A percentile compares a stretch with the other conserved stretches of the same genome.
Evolutionary conservation across 208 protist genomes (phyloP).

Genomic region (Novymonas esmeraldas): DNA sequence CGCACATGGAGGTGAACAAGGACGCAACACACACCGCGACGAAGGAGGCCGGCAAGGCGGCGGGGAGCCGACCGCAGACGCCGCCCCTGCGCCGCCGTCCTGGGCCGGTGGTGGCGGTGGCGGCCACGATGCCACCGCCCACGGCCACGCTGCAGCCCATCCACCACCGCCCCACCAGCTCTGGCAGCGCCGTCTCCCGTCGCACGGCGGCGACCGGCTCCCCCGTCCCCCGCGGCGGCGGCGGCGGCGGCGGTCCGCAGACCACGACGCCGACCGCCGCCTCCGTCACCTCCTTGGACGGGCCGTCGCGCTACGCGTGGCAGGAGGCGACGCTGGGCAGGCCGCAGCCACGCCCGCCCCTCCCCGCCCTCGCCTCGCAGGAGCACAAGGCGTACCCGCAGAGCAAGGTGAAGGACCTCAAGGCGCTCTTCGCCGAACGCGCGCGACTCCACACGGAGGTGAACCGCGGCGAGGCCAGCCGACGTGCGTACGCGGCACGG

Average conservation of each 20-base stretch:
- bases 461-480: constrained; percentile 57
- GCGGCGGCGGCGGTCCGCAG: neutral
- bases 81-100: neutral
- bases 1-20: constrained; percentile 28
- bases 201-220: neutral
- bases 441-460: constrained; percentile 60
- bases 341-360: constrained; percentile 46
- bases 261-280: neutral
- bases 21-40: neutral
- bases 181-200: neutral
- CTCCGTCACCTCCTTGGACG: neutral
- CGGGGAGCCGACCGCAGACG: neutral
- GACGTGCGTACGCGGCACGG: constrained; percentile 58
- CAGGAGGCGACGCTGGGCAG: constrained; percentile 22
- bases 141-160: constrained; percentile 24
- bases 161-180: neutral
- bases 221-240: neutral
- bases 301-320: constrained; percentile 9
- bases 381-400: constrained; percentile 23
- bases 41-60: neutral
- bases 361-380: constrained; percentile 57
- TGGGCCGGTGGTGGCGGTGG: neutral
- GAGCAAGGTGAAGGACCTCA: constrained; percentile 54
- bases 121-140: constrained; percentile 8
- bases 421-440: constrained; percentile 68